Base-by-base conservation (phyloP, 1,284 basidiomycete genomes). In the Laetiporus sulphureus region DNA sequence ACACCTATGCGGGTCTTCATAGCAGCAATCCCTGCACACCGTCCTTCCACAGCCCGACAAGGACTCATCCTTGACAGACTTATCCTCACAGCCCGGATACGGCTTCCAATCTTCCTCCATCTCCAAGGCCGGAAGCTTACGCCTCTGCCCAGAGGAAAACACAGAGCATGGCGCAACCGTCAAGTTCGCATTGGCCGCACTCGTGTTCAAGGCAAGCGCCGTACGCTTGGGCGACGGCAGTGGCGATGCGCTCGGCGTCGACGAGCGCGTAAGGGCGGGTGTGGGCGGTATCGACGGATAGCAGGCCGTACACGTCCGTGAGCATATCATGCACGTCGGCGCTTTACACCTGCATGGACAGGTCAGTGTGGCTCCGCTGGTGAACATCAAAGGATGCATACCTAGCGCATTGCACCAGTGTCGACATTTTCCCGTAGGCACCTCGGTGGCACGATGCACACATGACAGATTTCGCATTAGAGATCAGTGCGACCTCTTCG, bases 1-100 rank as follows among this genome's bases (percentile, higher is more conserved):
- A 40, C 36, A 64, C 63, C 58, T 62, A 32, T 55, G 50, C 5
- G 54, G 43, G 24, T 52, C 54, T 42, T 64, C 63, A 13, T 58
- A 46, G 38, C 58, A 61, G 32, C 63, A 64, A 6, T 46, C 53
- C 32, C 53, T 52, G 38, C 62, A 64, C n/a, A 64, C 38, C n/a
- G 41, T 48, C 38, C 59, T 51, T 31, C 59, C 62, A 36, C 62
- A 64, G 5, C 62, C 61, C 1, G 53, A 49, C 35, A 43, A n/a
- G 11, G 47, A 35, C 8, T 41, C 44, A 2, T 42, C 38, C 13
- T 48, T 42, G 21, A n/a, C 13, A 22, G 27, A 41, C 41, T 44
- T 49, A 15, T 16, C 41, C 6, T 38, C 30, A 19, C 18, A 29
- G 7, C 42, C 41, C 22, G 35, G 24, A 5, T 30, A 24, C 42